Percentiles rank a stretch among this genome's conserved stretches.
phyloP scores from a whole-genome alignment of 2,329 filamentous ascomycete genomes.

The Coniochaeta sp. region DNA sequence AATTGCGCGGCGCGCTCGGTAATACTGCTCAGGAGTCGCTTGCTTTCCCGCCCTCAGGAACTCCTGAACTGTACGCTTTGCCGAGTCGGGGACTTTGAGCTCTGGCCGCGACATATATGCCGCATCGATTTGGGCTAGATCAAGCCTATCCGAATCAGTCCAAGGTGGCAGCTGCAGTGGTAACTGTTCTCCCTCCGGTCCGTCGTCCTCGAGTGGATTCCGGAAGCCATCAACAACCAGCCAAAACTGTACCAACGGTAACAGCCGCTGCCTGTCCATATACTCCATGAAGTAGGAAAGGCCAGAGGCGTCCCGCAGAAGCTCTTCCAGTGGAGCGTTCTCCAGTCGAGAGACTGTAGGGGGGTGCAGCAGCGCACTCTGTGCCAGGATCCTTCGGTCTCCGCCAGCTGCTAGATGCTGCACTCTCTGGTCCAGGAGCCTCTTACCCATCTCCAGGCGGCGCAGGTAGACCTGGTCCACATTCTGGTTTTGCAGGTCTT shows the following conservation, averaged over 20 bases:
- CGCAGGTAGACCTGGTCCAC: slow-evolving; percentile 83
- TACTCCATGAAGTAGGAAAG: slow-evolving; percentile 99
- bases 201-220: slow-evolving; percentile 79
- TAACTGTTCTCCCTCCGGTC: slow-evolving; percentile 59
- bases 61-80: slow-evolving; percentile 60
- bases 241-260: slow-evolving; percentile 95
- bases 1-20: slow-evolving; percentile 72
- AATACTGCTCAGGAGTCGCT: slow-evolving; percentile 76
- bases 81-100: slow-evolving; percentile 65
- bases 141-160: slow-evolving; percentile 76
- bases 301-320: slow-evolving; percentile 84
- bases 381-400: slow-evolving; percentile 30
- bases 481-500: slow-evolving; percentile 67
- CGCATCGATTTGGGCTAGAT: slow-evolving; percentile 86
- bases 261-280: slow-evolving; percentile 85
- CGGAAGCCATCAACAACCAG: slow-evolving; percentile 95
- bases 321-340: slow-evolving; percentile 69
- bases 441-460: slow-evolving; percentile 84
- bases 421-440: slow-evolving; percentile 83
- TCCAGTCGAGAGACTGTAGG: slow-evolving; percentile 55
- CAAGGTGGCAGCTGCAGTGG: slow-evolving; percentile 59
- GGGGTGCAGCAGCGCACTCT: slow-evolving; percentile 13
- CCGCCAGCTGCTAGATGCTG: slow-evolving; percentile 67
- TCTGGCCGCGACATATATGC: slow-evolving; percentile 79
- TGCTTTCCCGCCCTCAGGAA: slow-evolving; percentile 73